Evolutionary conservation across 2,329 filamentous ascomycete species (phyloP), one percentile per base, ranked within the genome.

Genomic region (Aspergillus luchuensis): DNA sequence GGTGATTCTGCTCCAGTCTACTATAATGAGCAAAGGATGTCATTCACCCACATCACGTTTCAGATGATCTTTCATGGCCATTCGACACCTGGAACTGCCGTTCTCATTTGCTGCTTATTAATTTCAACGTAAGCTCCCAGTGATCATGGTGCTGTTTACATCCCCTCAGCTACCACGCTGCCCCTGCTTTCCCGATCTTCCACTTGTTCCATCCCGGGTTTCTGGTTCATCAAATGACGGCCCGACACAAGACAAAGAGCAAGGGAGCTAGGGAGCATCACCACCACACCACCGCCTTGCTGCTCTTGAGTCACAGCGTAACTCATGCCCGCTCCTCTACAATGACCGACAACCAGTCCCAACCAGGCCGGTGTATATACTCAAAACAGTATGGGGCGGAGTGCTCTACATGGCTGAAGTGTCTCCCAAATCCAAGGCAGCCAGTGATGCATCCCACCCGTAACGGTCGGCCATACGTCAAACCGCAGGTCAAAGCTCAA

Each of bases 401-500:
- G 13, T n/a, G 36, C 19, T 30, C 53, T 47, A 45, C 53, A 30
- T 21, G 39, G 30, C 38, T 56, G 53, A 54, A 47, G 47, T 21
- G 36, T 17, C 39, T 39, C 13, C 48, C 25, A 17, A 21, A 52
- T 59, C 60, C 60, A 63, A 60, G 62, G 62, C 62, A 64, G 28
- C 50, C 50, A 56, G 39, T 33, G 39, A 47, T 57, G 50, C 57
- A 64, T 25, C 52, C 47, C 30, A 21, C 59, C 47, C 38, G 13
- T 58, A 50, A 38, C 21, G 36, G 55, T 58, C 47, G 59, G 39
- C 25, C 43, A 57, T 59, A 64, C 36, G 58, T 59, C 56, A 61
- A 61, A 45, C 33, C 17, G 23, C 11, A 57, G 58, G 61, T 61
- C 61, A 63, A 59, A 59, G 63, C 58, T 65, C 58, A 63, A 58